Conservation (phyloP, 2,329 filamentous ascomycete species). For the Teratosphaeria viscida region DNA sequence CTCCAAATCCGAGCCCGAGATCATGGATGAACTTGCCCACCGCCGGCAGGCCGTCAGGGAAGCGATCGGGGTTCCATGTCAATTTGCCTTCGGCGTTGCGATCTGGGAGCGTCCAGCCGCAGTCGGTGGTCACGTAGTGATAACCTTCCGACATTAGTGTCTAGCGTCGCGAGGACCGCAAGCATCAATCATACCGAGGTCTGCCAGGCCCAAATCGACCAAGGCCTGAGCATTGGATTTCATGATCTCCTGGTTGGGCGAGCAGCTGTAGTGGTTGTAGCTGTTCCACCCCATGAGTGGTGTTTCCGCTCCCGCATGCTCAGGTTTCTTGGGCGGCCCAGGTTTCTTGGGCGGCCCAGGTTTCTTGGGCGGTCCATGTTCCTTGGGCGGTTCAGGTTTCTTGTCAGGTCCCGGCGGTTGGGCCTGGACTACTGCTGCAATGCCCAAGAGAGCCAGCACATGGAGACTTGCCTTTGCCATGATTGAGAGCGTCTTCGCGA, state of each 20-base stretch:
- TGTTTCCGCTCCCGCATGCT: background rate
- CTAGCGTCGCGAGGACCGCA: background rate
- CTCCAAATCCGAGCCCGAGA: constrained; percentile 39
- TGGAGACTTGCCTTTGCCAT: background rate
- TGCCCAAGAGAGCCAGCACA: background rate
- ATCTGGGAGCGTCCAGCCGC: constrained; percentile 42
- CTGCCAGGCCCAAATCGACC: constrained; percentile 29
- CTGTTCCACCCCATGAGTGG: constrained; percentile 40
- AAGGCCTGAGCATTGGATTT: constrained; percentile 37
- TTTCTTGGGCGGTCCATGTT: background rate
- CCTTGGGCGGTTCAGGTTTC: background rate
- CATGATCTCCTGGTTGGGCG: constrained; percentile 39
- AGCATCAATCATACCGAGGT: background rate
- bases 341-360: background rate
- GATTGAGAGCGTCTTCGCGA: background rate
- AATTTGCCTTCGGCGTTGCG: constrained; percentile 35
- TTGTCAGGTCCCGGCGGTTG: too few relatives aligned
- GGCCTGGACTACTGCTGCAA: background rate
- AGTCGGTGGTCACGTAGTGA: constrained; percentile 47
- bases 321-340: background rate
- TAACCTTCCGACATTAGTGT: constrained; percentile 34
- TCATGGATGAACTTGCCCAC: constrained; percentile 27
- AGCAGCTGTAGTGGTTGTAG: constrained; percentile 47
- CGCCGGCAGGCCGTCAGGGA: constrained; percentile 42
- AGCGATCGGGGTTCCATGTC: constrained; percentile 41